Evolutionary conservation across 139 green algal species (phyloP).

Genomic region (Chlorella sp.): DNA sequence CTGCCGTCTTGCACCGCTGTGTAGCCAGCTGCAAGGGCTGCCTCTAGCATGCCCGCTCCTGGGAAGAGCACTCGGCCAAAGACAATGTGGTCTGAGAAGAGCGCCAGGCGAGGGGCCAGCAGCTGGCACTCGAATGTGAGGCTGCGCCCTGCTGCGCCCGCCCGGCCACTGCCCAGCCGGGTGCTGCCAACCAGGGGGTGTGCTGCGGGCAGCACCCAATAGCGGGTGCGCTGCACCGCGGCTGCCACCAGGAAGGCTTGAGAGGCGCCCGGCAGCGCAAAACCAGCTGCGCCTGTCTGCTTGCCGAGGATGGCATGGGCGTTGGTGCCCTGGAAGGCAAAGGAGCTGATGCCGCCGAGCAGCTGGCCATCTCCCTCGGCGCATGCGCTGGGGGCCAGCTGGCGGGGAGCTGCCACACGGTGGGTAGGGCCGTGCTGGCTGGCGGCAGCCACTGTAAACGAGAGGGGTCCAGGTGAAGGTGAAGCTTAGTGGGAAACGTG

Average conservation of each 20-base stretch:
- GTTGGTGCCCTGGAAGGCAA: conserved; percentile 87
- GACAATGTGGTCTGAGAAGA: conserved; percentile 78
- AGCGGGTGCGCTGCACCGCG: not conserved
- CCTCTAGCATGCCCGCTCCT: conserved; percentile 77
- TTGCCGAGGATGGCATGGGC: conserved; percentile 54
- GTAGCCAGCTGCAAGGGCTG: conserved; percentile 54
- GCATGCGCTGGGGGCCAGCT: not conserved
- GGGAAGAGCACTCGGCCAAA: conserved; percentile 69
- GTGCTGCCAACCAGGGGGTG: conserved; percentile 24
- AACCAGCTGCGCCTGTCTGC: not conserved
- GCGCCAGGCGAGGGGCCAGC: conserved; percentile 44
- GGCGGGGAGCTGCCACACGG: conserved; percentile 30
- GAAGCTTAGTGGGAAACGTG: no score
- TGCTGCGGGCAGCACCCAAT: conserved; percentile 47
- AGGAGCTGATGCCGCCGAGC: conserved; percentile 72
- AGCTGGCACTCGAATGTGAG: conserved; percentile 52
- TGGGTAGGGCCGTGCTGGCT: conserved; percentile 15
- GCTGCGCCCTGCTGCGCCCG: not conserved
- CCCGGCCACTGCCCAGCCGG: not conserved
- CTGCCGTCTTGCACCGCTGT: not conserved
- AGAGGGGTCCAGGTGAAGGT: no score
- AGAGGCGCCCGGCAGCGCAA: not conserved
- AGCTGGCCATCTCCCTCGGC: not conserved
- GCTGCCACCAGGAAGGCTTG: not conserved
- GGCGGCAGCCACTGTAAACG: conserved; percentile 47